phyloP scores from a whole-genome alignment of 2,329 filamentous ascomycete genomes.

The Aphanocladium album region DNA sequence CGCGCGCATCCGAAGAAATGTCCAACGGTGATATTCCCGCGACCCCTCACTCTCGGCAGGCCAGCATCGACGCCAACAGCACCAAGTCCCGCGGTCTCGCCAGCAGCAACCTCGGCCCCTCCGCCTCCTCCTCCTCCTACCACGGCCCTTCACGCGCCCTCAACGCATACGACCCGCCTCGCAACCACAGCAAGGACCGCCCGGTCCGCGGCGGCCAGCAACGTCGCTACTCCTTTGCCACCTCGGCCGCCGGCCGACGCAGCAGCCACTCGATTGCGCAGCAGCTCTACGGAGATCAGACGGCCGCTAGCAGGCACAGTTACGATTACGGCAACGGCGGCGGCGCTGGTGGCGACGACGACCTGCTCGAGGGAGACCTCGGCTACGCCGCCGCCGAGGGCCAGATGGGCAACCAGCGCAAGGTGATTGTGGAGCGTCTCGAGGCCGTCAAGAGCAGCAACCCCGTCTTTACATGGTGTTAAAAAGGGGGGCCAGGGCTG shows the following conservation, averaged over 20 bases:
- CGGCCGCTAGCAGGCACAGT: not conserved
- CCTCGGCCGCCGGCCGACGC: slow-evolving; percentile 42
- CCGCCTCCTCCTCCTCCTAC: slow-evolving; percentile 21
- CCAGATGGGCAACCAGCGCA: slow-evolving; percentile 84
- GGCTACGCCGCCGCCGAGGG: slow-evolving; percentile 92
- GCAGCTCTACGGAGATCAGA: slow-evolving; percentile 46
- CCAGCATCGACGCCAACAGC: not conserved
- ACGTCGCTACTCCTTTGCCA: slow-evolving; percentile 50
- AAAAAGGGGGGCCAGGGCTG: not conserved
- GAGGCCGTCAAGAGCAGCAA: slow-evolving; percentile 95
- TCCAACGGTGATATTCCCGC: not conserved
- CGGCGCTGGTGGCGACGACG: slow-evolving; percentile 44
- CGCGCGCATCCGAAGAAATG: slow-evolving; percentile 23
- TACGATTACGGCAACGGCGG: slow-evolving; percentile 57
- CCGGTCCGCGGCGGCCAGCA: slow-evolving; percentile 30
- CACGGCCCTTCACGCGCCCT: slow-evolving; percentile 38
- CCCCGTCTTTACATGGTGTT: slow-evolving; percentile 98
- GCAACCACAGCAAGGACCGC: slow-evolving; percentile 15
- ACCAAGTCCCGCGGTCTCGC: no score
- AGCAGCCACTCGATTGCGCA: slow-evolving; percentile 49
- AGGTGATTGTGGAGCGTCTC: slow-evolving; percentile 93
- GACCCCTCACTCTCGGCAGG: not conserved
- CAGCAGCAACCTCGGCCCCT: not conserved
- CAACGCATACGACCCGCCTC: slow-evolving; percentile 41
- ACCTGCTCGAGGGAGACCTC: slow-evolving; percentile 84